These are phyloP conservation scores for Filobasidium wieringae DNA, from an alignment of 768 basidiomycete genomes.

Conservation along the genomic window DNA sequence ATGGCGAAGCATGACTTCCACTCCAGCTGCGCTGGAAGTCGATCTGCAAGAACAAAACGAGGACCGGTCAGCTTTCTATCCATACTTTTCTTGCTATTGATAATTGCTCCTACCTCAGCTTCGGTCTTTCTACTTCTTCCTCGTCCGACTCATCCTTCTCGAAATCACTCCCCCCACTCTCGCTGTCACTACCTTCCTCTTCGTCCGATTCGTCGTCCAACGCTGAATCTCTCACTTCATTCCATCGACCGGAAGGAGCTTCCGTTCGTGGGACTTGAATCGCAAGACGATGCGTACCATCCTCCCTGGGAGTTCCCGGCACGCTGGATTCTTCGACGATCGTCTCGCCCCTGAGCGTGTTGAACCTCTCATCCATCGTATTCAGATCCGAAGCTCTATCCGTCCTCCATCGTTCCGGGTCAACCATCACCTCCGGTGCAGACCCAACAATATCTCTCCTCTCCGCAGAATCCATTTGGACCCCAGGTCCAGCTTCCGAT, in stretches of 20 bases:
- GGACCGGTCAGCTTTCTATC: not conserved
- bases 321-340: not conserved
- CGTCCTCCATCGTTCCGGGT: not conserved
- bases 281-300: not conserved
- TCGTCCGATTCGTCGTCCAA: not conserved
- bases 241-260: not conserved
- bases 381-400: too few species aligned
- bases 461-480: not conserved
- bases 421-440: not conserved
- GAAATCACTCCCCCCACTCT: too few species aligned
- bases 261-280: not conserved
- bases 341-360: not conserved
- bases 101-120: not conserved
- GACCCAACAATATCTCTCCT: not conserved
- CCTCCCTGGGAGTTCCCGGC: not conserved
- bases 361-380: not conserved
- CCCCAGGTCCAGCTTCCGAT: conserved; percentile 29
- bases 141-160: not conserved
- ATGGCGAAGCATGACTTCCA: conserved; percentile 34
- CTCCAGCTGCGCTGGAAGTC: conserved; percentile 34
- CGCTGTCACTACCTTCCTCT: not conserved
- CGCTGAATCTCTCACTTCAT: not conserved
- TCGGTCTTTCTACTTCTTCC: not conserved
- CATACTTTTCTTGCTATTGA: conserved; percentile 13
- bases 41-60: conserved; percentile 19